Base-by-base conservation (phyloP, 2,329 filamentous ascomycete genomes). In the Diaporthe vaccinii region DNA sequence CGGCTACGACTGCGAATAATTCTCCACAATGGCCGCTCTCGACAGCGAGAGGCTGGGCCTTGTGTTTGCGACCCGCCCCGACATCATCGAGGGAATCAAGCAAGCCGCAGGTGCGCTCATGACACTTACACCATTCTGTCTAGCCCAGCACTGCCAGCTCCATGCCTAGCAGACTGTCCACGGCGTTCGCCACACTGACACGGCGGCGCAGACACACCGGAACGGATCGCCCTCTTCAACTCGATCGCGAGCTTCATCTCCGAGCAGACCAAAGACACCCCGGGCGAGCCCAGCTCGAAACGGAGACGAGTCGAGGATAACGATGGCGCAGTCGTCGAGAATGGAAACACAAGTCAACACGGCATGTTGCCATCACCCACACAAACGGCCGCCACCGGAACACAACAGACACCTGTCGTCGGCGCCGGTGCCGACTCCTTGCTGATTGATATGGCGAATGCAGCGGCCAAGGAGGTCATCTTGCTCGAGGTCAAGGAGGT, bases 401-500 rank as follows among this genome's bases (percentile, higher is more conserved):
- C 61, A 25, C 73, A 73, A 28, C 51, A 65, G 14, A 22, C 73
- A 17, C 59, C 73, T 6, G 39, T 49, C 57, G 59, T 41, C 36
- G 61, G 76, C 72, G 71, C 77, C 76, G 75, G 72, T 70, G 71
- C 77, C 77, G 75, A 69, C 73, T 73, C 68, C n/a, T 20, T 76
- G 53, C 73, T 76, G 25, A 76, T 76, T 5, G 68, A 76, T 58
- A 68, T 76, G 73, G 75, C 75, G 14, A 76, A 76, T 34, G 85
- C 86, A 68, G 85, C 88, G 0, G 84, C 85, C 2, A 83, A 85
- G 8, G 90, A 92, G 78, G 79, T 85, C 9, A 83, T 92, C 0
- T 82, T 92, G 36, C 84, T 93, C 25, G 89, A 89, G 77, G 86
- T 93, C 75, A 92, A 91, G 81, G 92, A 93, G 59, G 91, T 93